Conservation (phyloP, 371 early-diverging fungal species). For the Rhizoclosmatium hyalinum region DNA sequence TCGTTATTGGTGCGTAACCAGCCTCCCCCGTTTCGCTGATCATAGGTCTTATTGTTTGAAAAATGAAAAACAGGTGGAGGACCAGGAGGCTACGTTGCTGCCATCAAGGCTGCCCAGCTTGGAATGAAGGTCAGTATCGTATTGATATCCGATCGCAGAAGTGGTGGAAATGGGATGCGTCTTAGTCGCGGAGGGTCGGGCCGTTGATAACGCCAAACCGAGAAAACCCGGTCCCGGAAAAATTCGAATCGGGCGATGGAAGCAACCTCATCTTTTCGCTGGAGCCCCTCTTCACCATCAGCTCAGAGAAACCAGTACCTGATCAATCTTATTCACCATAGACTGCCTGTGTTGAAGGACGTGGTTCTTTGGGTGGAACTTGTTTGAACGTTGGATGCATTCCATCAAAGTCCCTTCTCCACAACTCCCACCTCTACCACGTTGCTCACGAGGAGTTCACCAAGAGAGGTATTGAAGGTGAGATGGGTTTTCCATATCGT, state of each 20-base stretch:
- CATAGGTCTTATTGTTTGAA: neutral
- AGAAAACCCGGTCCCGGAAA: neutral
- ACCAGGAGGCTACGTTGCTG: slow-evolving; percentile 98
- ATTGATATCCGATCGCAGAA: neutral
- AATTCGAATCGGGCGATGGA: neutral
- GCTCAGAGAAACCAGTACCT: no score
- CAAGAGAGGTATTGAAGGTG: slow-evolving; percentile 92
- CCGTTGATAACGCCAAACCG: neutral
- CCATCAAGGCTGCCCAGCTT: slow-evolving; percentile 97
- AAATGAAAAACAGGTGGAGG: slow-evolving; percentile 74
- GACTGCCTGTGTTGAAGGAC: slow-evolving; percentile 97
- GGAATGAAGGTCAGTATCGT: slow-evolving; percentile 83
- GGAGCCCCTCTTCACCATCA: neutral
- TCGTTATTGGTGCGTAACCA: slow-evolving; percentile 33
- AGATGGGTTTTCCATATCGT: slow-evolving; percentile 18
- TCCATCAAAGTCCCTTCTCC: slow-evolving; percentile 97
- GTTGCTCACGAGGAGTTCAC: slow-evolving; percentile 89
- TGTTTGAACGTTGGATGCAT: slow-evolving; percentile 99
- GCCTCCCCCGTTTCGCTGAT: neutral
- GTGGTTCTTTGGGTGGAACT: slow-evolving; percentile 96
- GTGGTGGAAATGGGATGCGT: neutral
- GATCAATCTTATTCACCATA: slow-evolving; percentile 34
- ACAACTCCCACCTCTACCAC: slow-evolving; percentile 98
- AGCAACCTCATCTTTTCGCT: neutral
- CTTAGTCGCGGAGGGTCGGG: neutral